Evolutionary conservation across 2,329 filamentous ascomycete genomes (phyloP), one percentile per base, ranked within the genome.

Genomic region (Stagonosporopsis chrysanthemi): DNA sequence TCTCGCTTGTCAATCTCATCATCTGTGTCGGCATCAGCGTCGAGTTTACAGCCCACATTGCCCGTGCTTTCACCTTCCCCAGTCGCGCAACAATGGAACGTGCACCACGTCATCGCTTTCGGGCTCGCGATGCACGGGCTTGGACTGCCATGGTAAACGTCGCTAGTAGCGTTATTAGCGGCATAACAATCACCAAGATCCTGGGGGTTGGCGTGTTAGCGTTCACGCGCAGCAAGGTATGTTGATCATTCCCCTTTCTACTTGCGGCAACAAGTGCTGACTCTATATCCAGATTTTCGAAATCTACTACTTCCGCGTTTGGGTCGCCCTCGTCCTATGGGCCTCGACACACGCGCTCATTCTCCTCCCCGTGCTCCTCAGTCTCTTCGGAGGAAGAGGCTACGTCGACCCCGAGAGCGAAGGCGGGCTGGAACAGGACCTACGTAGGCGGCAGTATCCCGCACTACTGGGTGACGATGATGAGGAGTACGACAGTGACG

Each of bases 261-360:
- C 15, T 17, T 4, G 11, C 36, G 11, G 1, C 44, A n/a, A 6
- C 3, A 31, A 6, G 5, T 26, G 28, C 11, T 17, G 26, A 8
- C 14, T 29, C 14, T 9, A 2, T 35, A 24, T 26, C 8, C 52
- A 75, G 85, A 99, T 99, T 72, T 99, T 99, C 70, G 96, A 99
- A 80, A 92, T 99, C 56, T 99, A 99, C 79, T 99, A 99, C 78
- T 99, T 99, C 83, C 86, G 95, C 40, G 90, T 99, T 40, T 99
- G 95, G 95, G 81, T 97, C 17, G 90, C 93, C 6, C 84, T 99
- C 52, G 93, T 99, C 11, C 75, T 96, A 9, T 94, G 97, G 75
- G 96, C 93, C 2, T 91, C 91, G 7, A 84, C 88, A 9, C 95
- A 99, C 75, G 92, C 95, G 0, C 82, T 99, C 44, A 85, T 99